Conservation (phyloP, 257 asterid species). For the Solanum piurae region DNA sequence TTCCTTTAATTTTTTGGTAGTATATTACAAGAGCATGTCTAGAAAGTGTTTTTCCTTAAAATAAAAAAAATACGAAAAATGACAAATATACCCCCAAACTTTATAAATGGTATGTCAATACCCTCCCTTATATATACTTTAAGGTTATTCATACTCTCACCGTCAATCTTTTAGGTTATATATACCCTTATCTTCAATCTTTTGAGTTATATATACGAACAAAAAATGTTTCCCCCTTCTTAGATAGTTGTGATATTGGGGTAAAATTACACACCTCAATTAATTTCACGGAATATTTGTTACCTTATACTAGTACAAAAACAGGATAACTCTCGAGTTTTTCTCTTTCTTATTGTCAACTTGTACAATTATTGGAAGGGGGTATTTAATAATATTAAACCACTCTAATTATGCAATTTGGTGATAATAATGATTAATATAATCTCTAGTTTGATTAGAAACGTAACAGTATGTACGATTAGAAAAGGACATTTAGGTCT, state of each 20-base stretch:
- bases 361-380: not conserved
- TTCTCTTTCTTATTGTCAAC: not conserved
- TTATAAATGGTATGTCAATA: too few relatives aligned
- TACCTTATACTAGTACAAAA: not conserved
- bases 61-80: not conserved
- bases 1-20: not conserved
- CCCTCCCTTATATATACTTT: too few relatives aligned
- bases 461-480: not conserved
- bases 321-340: not conserved
- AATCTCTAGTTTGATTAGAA: not conserved
- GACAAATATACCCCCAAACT: too few relatives aligned
- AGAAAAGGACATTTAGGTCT: not conserved
- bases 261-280: not conserved
- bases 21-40: not conserved
- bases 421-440: not conserved
- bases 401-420: not conserved
- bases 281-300: accelerated
- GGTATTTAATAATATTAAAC: not conserved
- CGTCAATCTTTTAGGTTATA: too few relatives aligned
- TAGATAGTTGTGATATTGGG: too few relatives aligned
- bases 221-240: accelerated
- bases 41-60: not conserved
- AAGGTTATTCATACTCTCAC: not conserved
- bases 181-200: too few relatives aligned
- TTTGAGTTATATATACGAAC: too few relatives aligned